Conservation (phyloP, 805 yeast genomes). For the Myxozyma neotropica region DNA sequence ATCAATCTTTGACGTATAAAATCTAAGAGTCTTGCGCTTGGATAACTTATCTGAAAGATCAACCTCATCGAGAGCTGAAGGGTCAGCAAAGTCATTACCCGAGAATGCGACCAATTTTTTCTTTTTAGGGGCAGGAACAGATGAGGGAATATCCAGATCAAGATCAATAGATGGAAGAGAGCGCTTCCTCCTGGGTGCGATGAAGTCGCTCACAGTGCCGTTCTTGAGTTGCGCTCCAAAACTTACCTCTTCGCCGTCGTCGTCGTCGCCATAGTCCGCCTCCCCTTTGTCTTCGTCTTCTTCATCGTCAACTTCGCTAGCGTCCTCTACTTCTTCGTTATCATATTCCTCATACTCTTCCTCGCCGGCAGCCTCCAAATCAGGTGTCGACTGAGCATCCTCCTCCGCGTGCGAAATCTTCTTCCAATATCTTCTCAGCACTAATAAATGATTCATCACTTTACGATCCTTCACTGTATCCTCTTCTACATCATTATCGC, state of each 20-base stretch:
- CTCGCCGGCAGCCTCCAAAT: slow-evolving; percentile 27
- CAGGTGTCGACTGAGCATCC: slow-evolving; percentile 10
- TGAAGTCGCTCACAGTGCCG: slow-evolving; percentile 24
- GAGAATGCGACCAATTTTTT: slow-evolving; percentile 43
- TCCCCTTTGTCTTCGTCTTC: slow-evolving; percentile 41
- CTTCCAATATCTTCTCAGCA: slow-evolving; percentile 65
- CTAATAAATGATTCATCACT: slow-evolving; percentile 82
- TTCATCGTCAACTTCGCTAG: slow-evolving; percentile 24
- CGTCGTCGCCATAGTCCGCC: slow-evolving; percentile 18
- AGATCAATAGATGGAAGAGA: slow-evolving; percentile 42
- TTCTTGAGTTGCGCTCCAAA: slow-evolving; percentile 11
- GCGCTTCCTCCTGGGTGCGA: slow-evolving; percentile 3
- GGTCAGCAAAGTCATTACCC: slow-evolving; percentile 65
- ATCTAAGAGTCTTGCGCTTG: slow-evolving; percentile 79
- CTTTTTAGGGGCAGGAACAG: slow-evolving; percentile 50
- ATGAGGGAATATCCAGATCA: slow-evolving; percentile 54
- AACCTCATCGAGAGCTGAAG: slow-evolving; percentile 67
- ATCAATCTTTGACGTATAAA: slow-evolving; percentile 96
- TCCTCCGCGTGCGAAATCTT: slow-evolving; percentile 56
- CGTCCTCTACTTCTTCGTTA: slow-evolving; percentile 30
- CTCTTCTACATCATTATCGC: slow-evolving; percentile 56
- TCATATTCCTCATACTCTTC: slow-evolving; percentile 38
- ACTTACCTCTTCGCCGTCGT: not conserved
- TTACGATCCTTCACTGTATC: slow-evolving; percentile 77
- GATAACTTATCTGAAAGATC: slow-evolving; percentile 84